phyloP scores from a whole-genome alignment of 2,329 filamentous ascomycete genomes.

The Botryotinia narcissicola region DNA sequence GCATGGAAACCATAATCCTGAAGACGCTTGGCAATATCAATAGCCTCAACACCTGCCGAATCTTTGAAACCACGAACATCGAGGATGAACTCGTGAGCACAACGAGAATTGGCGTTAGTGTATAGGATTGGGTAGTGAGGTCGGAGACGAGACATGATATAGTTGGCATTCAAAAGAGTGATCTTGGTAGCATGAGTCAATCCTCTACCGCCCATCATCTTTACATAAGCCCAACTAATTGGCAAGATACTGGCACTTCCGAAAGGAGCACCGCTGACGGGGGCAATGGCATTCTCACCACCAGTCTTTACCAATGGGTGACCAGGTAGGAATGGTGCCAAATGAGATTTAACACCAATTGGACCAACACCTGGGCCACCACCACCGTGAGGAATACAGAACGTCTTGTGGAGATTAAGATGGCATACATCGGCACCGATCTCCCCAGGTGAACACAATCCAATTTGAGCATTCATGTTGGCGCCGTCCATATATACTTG shows the following conservation, averaged over 20 bases:
- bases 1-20: slow-evolving; percentile 98
- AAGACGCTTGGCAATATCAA: slow-evolving; percentile 93
- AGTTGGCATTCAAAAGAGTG: slow-evolving; percentile 95
- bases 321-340: slow-evolving; percentile 69
- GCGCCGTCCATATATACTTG: slow-evolving; percentile 99
- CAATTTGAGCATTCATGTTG: slow-evolving; percentile 98
- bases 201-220: slow-evolving; percentile 83
- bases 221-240: slow-evolving; percentile 94
- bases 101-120: slow-evolving; percentile 82
- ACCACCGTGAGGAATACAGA: slow-evolving; percentile 95
- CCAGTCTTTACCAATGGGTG: slow-evolving; percentile 61
- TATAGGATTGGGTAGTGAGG: slow-evolving; percentile 90
- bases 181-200: slow-evolving; percentile 88
- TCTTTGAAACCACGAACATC: slow-evolving; percentile 84
- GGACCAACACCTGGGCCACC: slow-evolving; percentile 92
- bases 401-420: slow-evolving; percentile 97
- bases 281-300: slow-evolving; percentile 58
- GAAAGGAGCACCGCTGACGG: slow-evolving; percentile 78
- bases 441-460: slow-evolving; percentile 88
- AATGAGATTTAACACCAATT: slow-evolving; percentile 83
- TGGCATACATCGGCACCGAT: slow-evolving; percentile 97
- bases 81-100: slow-evolving; percentile 96
- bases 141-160: slow-evolving; percentile 84
- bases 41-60: slow-evolving; percentile 78
- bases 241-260: slow-evolving; percentile 90